These are phyloP conservation scores for Epichloe bromicola DNA, from an alignment of 2,329 filamentous ascomycete genomes.

Conservation along the genomic window DNA sequence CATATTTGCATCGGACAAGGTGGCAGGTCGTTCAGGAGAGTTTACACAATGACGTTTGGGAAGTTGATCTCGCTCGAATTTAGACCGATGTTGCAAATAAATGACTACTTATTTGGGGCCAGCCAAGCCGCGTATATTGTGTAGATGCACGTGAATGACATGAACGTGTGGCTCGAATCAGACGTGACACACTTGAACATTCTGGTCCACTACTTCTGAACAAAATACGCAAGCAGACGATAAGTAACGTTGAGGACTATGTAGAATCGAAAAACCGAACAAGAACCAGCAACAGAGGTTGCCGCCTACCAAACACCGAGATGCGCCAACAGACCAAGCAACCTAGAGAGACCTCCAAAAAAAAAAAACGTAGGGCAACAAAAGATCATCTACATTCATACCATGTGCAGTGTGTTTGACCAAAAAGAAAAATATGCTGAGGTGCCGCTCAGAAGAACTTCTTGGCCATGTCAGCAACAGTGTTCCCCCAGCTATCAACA, in stretches of 20 bases:
- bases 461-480: constrained; percentile 26
- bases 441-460: constrained; percentile 25
- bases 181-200: background rate
- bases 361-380: too few species aligned
- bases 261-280: too few species aligned
- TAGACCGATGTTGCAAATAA: background rate
- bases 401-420: too few species aligned
- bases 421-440: background rate
- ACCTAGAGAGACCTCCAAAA: too few species aligned
- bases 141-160: background rate
- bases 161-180: background rate
- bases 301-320: too few species aligned
- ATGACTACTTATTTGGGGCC: background rate
- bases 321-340: too few species aligned
- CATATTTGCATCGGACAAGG: background rate
- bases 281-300: too few species aligned
- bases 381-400: background rate
- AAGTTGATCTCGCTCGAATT: background rate
- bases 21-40: background rate
- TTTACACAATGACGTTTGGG: background rate
- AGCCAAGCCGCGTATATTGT: background rate
- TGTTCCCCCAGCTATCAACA: constrained; percentile 17
- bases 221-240: too few species aligned
- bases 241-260: too few species aligned
- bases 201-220: too few species aligned